Evolutionary conservation across 306 rosid genomes (phyloP), one percentile per base, ranked within the genome.

Genomic region (Trichosanthes truncata): DNA sequence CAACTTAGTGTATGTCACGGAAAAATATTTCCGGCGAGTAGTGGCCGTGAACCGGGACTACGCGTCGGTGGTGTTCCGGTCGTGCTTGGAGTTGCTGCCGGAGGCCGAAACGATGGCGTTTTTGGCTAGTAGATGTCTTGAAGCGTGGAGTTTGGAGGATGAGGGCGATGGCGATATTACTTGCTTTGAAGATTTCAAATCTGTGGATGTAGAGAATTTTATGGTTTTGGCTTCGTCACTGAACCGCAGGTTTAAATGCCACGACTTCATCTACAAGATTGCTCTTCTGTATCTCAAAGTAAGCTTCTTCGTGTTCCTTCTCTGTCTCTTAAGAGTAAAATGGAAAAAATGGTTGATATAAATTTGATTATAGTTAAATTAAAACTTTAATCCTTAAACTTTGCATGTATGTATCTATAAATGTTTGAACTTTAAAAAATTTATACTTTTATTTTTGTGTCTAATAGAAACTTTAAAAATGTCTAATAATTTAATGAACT

Each of bases 41-140:
- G 77, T 92, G 0, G 85, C 87, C 46, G 81, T 82, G 23, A 91
- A 87, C 80, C 26, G 73, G 75, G 91, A 88, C 51, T 84, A 83
- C 63, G 84, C 91, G n/a, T 83, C 86, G 3, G 79, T 85, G 29
- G 89, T 91, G 80, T 87, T 94, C 63, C 92, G 93, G 4, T 88
- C 98, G 71, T 89, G 96, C 67, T 31, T 94, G 63, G 18, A 84
- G 18, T 69, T 94, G 81, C 96, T 94, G 69, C 98, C 98, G 0
- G 97, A 92, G n/a, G 90, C 91, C 0, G 98, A 94, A 90, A 94
- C 96, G 83, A 84, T 83, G 13, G 88, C 93, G 80, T 84, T 79
- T 82, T 79, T 94, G 1, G 82, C 82, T 9, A 94, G 97, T 72
- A 83, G 91, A 65, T 94, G 97, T 29, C 79, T 91, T 46, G 96